Evolutionary conservation across 495 filamentous ascomycete genomes (phyloP).

Genomic region (Aspergillus panamensis): DNA sequence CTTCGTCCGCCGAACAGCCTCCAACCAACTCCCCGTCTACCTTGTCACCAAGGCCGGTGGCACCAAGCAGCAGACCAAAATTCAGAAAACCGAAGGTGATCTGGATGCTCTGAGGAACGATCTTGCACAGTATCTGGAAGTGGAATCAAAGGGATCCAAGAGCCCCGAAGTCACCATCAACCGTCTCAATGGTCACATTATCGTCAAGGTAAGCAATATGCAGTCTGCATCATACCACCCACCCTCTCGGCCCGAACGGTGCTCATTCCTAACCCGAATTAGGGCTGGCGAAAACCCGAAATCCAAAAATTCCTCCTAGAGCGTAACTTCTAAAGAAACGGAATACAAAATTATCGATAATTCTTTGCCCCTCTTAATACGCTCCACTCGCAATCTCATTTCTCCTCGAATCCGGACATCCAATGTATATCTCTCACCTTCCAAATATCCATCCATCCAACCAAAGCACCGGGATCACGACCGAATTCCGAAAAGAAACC

Average conservation of each 20-base stretch:
- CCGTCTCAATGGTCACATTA: constrained; percentile 58
- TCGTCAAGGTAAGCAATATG: constrained; percentile 52
- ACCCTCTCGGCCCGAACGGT: background rate
- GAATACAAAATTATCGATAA: background rate
- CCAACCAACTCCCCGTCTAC: constrained; percentile 79
- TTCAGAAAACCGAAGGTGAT: constrained; percentile 79
- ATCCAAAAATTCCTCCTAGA: constrained; percentile 47
- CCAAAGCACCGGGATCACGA: background rate
- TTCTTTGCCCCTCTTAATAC: background rate
- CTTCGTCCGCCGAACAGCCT: constrained; percentile 66
- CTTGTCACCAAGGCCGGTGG: constrained; percentile 68
- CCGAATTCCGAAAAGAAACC: background rate
- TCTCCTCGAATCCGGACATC: constrained; percentile 4
- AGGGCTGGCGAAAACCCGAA: constrained; percentile 53
- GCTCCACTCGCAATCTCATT: background rate
- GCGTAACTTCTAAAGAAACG: constrained; percentile 41
- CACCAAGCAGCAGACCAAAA: constrained; percentile 66
- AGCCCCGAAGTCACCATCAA: constrained; percentile 53
- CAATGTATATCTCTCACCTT: constrained; percentile 1
- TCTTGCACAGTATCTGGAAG: constrained; percentile 44
- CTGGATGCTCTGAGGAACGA: constrained; percentile 50
- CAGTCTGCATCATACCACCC: background rate
- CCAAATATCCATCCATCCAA: background rate
- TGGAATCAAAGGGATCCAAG: constrained; percentile 39
- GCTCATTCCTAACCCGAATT: background rate